These are phyloP conservation scores for Yarrowia bubula DNA, from an alignment of 805 yeast genomes.

Conservation along the genomic window DNA sequence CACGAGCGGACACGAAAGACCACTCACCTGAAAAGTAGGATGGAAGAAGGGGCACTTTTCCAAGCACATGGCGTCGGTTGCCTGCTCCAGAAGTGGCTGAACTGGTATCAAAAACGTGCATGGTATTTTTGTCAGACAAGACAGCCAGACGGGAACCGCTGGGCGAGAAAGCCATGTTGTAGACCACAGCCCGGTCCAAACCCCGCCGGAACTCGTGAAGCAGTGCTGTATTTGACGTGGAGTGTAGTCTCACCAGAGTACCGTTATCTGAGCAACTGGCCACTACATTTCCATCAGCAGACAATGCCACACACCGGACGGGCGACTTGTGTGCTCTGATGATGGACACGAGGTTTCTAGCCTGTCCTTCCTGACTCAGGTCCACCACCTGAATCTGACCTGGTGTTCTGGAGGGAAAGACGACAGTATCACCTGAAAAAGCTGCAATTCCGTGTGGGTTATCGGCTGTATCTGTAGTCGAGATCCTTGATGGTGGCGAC, in stretches of 20 bases:
- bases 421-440: constrained; percentile 53
- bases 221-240: constrained; percentile 63
- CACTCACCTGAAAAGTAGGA: constrained; percentile 79
- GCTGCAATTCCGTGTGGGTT: constrained; percentile 67
- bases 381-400: constrained; percentile 84
- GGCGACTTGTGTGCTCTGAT: constrained; percentile 73
- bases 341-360: constrained; percentile 61
- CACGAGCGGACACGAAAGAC: constrained; percentile 77
- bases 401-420: constrained; percentile 69
- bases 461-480: constrained; percentile 61
- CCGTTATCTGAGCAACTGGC: constrained; percentile 85
- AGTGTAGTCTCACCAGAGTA: constrained; percentile 72
- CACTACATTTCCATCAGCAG: constrained; percentile 60
- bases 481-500: constrained; percentile 68
- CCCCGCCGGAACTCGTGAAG: constrained; percentile 89
- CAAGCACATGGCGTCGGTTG: constrained; percentile 61
- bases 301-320: constrained; percentile 62
- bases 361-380: constrained; percentile 57
- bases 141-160: constrained; percentile 76
- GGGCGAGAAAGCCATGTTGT: constrained; percentile 81
- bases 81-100: constrained; percentile 28
- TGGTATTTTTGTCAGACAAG: constrained; percentile 81
- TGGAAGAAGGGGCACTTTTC: constrained; percentile 63
- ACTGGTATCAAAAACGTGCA: constrained; percentile 74
- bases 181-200: constrained; percentile 75